Evolutionary conservation across 2,329 filamentous ascomycete genomes (phyloP).

Genomic region (Geosmithia putterillii): DNA sequence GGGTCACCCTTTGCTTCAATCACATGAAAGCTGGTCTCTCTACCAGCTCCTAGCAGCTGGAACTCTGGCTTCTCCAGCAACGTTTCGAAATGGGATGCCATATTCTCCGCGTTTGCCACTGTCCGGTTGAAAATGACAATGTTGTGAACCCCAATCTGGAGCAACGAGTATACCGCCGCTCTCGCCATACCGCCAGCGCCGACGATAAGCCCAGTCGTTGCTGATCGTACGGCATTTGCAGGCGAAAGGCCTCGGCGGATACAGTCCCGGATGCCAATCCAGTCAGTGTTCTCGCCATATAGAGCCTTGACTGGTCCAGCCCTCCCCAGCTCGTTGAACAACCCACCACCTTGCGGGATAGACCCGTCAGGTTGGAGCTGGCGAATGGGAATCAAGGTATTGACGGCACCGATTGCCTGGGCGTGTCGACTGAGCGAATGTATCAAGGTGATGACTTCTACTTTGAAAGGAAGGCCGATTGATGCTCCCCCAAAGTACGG

Average conservation of each 20-base stretch:
- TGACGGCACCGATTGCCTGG: constrained; percentile 62
- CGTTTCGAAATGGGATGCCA: constrained; percentile 59
- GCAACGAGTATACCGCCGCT: constrained; percentile 65
- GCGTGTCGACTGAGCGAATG: constrained; percentile 62
- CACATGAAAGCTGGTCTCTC: constrained; percentile 40
- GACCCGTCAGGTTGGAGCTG: constrained; percentile 42
- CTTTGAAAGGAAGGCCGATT: constrained; percentile 63
- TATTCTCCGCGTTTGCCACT: constrained; percentile 48
- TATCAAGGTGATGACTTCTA: constrained; percentile 56
- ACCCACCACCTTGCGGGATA: constrained; percentile 40
- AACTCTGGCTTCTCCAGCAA: constrained; percentile 31
- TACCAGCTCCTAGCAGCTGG: constrained; percentile 27
- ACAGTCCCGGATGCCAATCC: constrained; percentile 66
- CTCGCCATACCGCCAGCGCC: constrained; percentile 67
- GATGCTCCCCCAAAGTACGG: constrained; percentile 60
- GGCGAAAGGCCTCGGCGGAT: constrained; percentile 62
- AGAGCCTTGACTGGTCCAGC: constrained; percentile 56
- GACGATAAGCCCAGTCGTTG: constrained; percentile 44
- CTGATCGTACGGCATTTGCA: constrained; percentile 49
- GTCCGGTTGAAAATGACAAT: constrained; percentile 68
- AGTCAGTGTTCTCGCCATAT: constrained; percentile 73
- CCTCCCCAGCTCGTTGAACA: constrained; percentile 40
- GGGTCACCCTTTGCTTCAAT: constrained; percentile 42
- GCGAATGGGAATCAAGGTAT: constrained; percentile 62
- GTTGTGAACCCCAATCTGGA: constrained; percentile 64